phyloP scores from a whole-genome alignment of 768 basidiomycete species.

The Suillus occidentalis region DNA sequence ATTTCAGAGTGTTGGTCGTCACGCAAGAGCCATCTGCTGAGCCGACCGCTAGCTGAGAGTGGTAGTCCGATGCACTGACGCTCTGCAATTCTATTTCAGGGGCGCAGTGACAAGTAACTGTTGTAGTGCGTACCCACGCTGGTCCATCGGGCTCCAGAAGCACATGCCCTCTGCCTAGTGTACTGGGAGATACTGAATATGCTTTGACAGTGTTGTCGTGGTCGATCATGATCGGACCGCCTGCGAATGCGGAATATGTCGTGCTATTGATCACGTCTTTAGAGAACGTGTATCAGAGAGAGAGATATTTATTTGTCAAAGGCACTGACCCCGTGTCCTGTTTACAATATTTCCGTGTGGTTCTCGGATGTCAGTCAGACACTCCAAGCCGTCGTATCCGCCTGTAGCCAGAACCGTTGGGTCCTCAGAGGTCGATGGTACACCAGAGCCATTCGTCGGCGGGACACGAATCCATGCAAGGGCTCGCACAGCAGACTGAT shows the following conservation, averaged over 20 bases:
- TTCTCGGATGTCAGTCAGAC: constrained; percentile 77
- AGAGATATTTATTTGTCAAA: neutral
- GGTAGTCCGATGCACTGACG: constrained; percentile 76
- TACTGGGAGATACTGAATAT: constrained; percentile 68
- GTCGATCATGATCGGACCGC: constrained; percentile 76
- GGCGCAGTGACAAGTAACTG: neutral
- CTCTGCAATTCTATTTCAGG: constrained; percentile 42
- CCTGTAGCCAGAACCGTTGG: constrained; percentile 76
- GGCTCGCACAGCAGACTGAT: constrained; percentile 79
- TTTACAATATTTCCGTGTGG: constrained; percentile 67
- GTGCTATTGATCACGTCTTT: constrained; percentile 72
- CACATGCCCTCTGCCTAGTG: constrained; percentile 72
- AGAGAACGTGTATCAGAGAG: constrained; percentile 1
- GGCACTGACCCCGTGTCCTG: constrained; percentile 66
- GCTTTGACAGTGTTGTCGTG: constrained; percentile 80
- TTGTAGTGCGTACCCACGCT: constrained; percentile 65
- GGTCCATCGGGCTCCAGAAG: constrained; percentile 77
- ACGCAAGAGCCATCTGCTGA: constrained; percentile 81
- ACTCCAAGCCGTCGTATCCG: constrained; percentile 78
- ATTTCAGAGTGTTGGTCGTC: constrained; percentile 70
- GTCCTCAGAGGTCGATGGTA: constrained; percentile 46
- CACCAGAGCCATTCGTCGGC: constrained; percentile 48
- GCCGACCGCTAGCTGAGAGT: constrained; percentile 81
- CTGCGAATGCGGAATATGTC: constrained; percentile 64
- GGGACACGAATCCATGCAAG: constrained; percentile 76